Conservation (phyloP, 2,329 filamentous ascomycete genomes). For the Penicillium sp. region DNA sequence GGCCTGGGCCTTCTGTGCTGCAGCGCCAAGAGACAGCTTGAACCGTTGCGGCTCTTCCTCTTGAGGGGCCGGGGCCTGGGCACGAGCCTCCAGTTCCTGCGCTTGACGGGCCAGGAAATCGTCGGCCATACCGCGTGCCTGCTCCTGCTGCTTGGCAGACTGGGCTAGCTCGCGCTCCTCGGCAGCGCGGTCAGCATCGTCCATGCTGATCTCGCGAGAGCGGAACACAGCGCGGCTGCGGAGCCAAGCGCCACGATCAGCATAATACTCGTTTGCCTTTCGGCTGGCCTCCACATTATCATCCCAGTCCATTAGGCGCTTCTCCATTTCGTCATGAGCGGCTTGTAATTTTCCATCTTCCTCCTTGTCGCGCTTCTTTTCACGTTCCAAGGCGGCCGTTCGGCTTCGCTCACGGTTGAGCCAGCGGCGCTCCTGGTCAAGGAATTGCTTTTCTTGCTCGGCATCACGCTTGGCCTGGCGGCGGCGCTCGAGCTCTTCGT, state of each 20-base stretch:
- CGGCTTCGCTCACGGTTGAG: slow-evolving; percentile 84
- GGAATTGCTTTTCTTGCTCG: slow-evolving; percentile 79
- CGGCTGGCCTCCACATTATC: slow-evolving; percentile 81
- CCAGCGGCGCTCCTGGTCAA: slow-evolving; percentile 89
- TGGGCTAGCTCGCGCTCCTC: slow-evolving; percentile 77
- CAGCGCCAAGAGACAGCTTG: slow-evolving; percentile 90
- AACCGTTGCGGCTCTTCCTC: slow-evolving; percentile 71
- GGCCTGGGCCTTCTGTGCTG: slow-evolving; percentile 74
- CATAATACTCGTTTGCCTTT: slow-evolving; percentile 81
- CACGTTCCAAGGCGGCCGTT: slow-evolving; percentile 82
- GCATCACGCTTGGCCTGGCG: slow-evolving; percentile 72
- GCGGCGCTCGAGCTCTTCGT: slow-evolving; percentile 80
- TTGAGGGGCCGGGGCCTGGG: slow-evolving; percentile 45
- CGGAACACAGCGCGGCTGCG: slow-evolving; percentile 78
- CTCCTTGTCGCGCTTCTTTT: slow-evolving; percentile 78
- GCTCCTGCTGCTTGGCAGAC: slow-evolving; percentile 74
- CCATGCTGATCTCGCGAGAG: slow-evolving; percentile 73
- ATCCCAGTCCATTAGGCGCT: slow-evolving; percentile 80
- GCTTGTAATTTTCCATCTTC: slow-evolving; percentile 71
- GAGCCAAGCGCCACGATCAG: slow-evolving; percentile 83
- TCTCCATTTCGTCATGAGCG: slow-evolving; percentile 70
- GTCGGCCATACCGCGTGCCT: slow-evolving; percentile 83
- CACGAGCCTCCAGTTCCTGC: slow-evolving; percentile 67
- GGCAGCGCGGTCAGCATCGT: slow-evolving; percentile 79
- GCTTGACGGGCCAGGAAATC: slow-evolving; percentile 87